phyloP scores from a whole-genome alignment of 2,329 filamentous ascomycete genomes.

The Botrytis galanthina region DNA sequence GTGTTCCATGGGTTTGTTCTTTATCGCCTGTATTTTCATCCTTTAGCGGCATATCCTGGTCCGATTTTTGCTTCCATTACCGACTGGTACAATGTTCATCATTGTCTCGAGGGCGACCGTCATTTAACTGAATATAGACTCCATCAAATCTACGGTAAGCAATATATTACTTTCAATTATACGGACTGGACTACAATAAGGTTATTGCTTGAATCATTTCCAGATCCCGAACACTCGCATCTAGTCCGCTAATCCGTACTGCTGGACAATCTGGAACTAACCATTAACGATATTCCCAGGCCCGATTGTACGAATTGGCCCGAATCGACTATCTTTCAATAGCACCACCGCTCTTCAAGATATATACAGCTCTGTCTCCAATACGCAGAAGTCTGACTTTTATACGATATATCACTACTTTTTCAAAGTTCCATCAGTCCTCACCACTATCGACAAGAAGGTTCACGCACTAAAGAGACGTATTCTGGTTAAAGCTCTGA shows the following conservation, averaged over 20 bases:
- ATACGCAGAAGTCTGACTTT: slow-evolving; percentile 6
- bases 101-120: background rate
- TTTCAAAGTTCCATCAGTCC: slow-evolving; percentile 1
- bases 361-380: background rate
- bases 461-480: background rate
- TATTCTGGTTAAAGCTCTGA: background rate
- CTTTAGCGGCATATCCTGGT: background rate
- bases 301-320: slow-evolving; percentile 55
- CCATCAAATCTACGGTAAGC: slow-evolving; percentile 67
- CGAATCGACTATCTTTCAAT: background rate
- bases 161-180: background rate
- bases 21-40: background rate
- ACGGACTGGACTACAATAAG: background rate
- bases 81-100: background rate
- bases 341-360: background rate
- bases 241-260: background rate
- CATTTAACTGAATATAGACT: slow-evolving; percentile 55
- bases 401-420: slow-evolving; percentile 8
- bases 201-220: background rate
- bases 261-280: background rate
- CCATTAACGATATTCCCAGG: slow-evolving; percentile 41
- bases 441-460: slow-evolving; percentile 5
- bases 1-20: background rate
- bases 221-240: background rate
- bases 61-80: background rate